Percentiles rank a stretch among this genome's conserved stretches.
Evolutionary conservation across 1,284 basidiomycete genomes (phyloP).

Genomic region (Trametes versicolor): DNA sequence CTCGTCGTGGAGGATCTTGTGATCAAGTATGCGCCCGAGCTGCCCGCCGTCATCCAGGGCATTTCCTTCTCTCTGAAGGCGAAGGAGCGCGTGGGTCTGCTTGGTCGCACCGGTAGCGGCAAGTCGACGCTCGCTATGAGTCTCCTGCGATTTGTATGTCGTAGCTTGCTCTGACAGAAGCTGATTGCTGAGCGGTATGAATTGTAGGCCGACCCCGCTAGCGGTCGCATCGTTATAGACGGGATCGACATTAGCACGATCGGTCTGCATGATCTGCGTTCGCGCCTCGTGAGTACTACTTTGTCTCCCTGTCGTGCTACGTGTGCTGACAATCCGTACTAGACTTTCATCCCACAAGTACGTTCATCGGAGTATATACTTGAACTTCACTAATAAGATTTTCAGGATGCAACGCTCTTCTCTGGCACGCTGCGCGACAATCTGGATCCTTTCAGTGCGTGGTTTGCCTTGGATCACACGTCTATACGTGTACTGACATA

Average conservation of each 20-base stretch:
- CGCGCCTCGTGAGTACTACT: conserved; percentile 63
- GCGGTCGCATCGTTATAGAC: conserved; percentile 85
- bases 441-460: conserved; percentile 82
- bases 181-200: conserved; percentile 8
- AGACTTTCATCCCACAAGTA: conserved; percentile 87
- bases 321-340: background rate
- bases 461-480: background rate
- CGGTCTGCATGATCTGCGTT: conserved; percentile 86
- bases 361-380: conserved; percentile 15
- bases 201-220: conserved; percentile 75
- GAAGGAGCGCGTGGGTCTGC: conserved; percentile 74
- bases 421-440: conserved; percentile 89
- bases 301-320: background rate
- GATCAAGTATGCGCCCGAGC: conserved; percentile 86
- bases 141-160: conserved; percentile 81
- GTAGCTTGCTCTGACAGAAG: background rate
- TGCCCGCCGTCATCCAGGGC: conserved; percentile 84
- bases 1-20: conserved; percentile 72
- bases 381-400: conserved; percentile 5
- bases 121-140: conserved; percentile 89
- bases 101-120: conserved; percentile 84
- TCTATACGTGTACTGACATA: conserved; percentile 24
- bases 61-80: conserved; percentile 74
- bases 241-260: conserved; percentile 92
- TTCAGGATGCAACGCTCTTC: conserved; percentile 83